Percentiles rank a stretch among this genome's conserved stretches.
Conservation (phyloP, 176 grass and related monocot genomes). For the Hordeum vulgare region DNA sequence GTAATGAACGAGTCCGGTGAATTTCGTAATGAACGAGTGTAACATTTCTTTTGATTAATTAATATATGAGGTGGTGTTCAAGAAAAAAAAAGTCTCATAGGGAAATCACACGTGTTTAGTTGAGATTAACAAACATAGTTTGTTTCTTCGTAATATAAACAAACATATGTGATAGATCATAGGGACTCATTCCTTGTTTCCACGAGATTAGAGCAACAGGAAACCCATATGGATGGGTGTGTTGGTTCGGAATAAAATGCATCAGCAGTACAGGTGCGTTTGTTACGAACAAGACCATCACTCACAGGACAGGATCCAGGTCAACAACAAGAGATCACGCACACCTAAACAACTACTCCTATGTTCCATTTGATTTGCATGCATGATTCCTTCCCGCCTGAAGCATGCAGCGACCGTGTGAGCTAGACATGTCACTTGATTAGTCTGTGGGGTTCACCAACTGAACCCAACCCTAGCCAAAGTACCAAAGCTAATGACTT, state of each 20-base stretch:
- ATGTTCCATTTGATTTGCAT: neutral
- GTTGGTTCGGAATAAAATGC: neutral
- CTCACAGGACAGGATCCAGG: neutral
- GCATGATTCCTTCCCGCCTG: neutral
- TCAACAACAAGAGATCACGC: conserved; percentile 28
- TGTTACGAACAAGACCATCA: conserved; percentile 16
- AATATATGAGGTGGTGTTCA: too few species aligned
- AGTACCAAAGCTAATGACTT: conserved; percentile 14
- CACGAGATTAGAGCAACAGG: neutral
- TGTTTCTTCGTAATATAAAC: too few species aligned
- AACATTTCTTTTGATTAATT: too few species aligned
- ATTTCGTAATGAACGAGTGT: too few species aligned
- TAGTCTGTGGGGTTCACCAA: conserved; percentile 19
- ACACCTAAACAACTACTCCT: conserved; percentile 24
- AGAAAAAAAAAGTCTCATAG: too few species aligned
- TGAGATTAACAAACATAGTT: neutral
- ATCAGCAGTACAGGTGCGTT: neutral
- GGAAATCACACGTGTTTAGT: too few species aligned
- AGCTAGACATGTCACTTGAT: conserved; percentile 16
- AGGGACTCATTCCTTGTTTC: neutral
- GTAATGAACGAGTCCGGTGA: too few species aligned
- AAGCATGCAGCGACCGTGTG: neutral
- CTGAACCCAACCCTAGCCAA: conserved; percentile 40
- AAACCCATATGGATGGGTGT: neutral
- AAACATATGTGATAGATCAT: neutral